Base-by-base conservation (phyloP, 2,329 filamentous ascomycete genomes). In the Colletotrichum graminicola region DNA sequence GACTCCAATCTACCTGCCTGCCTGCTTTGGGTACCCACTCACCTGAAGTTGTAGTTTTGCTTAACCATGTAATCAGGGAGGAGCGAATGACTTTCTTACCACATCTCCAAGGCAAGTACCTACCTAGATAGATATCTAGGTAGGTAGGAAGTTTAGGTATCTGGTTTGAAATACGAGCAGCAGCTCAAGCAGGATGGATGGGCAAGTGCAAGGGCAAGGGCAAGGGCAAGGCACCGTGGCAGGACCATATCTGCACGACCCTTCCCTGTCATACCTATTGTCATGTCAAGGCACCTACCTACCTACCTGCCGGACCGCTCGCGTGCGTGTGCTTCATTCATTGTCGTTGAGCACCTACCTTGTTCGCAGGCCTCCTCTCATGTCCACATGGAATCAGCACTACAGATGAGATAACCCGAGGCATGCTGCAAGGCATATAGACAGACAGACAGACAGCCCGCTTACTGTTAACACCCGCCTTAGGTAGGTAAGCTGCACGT, bases 401-500 rank as follows among this genome's bases (percentile, higher is more conserved):
- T 26, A 47, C 29, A 21, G 45, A n/a, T 39, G 12, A 39, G 43
- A 39, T 21, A 51, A 5, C 45, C 60, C 45, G 43, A 69, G 62
- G 62, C 67, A 55, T 18, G 62, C 47, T 49, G 67, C 67, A 47
- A 69, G 62, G 67, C 45, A 69, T 26, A 52, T 26, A 29, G 14
- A 10, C 5, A 18, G n/a, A 14, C 1, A 26, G 45, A 39, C 36
- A 39, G 5, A 1, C 43, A 4, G 16, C 45, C n/a, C n/a, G 45
- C 45, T 47, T 47, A 47, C 45, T 23, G 21, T 11, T n/a, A 12
- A 47, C 10, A 47, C 45, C 43, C 4, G 16, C 39, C 36, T 32
- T n/a, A 43, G 41, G 14, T 45, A 51, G 26, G 26, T 18, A 60
- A 39, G 43, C 51, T 45, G 34, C 34, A 43, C 10, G 16, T 36